These are phyloP conservation scores for Calonectria hongkongensis DNA, from an alignment of 2,329 filamentous ascomycete genomes.

Conservation along the genomic window DNA sequence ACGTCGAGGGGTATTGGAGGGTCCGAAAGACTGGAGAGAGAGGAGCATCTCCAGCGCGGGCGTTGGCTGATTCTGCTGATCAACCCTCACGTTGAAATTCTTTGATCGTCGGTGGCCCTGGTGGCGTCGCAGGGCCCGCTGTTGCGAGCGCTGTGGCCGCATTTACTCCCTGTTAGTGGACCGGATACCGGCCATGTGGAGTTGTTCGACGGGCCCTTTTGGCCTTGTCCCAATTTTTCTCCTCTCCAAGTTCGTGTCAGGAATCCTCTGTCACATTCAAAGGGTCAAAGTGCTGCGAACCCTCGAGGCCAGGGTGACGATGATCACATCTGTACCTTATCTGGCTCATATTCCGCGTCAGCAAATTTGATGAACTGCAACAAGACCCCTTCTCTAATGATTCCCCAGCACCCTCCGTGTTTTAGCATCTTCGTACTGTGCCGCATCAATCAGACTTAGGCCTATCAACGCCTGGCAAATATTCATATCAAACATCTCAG, in stretches of 20 bases:
- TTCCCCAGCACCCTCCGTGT: not conserved
- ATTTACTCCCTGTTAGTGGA: slow-evolving; percentile 2
- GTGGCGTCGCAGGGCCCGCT: slow-evolving; percentile 9
- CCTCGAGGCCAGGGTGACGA: not conserved
- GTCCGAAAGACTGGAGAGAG: not conserved
- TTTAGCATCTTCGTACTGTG: not conserved
- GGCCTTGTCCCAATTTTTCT: slow-evolving; percentile 13
- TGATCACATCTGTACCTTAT: slow-evolving; percentile 19
- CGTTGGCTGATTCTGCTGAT: not conserved
- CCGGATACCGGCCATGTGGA: slow-evolving; percentile 9
- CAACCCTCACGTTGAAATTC: not conserved
- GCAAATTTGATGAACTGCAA: not conserved
- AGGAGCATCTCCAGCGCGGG: not conserved
- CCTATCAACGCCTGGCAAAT: not conserved
- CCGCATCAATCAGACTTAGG: no score
- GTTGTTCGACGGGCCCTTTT: not conserved
- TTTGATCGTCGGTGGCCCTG: not conserved
- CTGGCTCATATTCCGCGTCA: not conserved
- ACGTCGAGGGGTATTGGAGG: slow-evolving; percentile 9
- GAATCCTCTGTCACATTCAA: not conserved
- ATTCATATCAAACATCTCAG: not conserved
- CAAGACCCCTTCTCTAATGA: no score
- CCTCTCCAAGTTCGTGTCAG: not conserved
- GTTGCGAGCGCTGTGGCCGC: slow-evolving; percentile 8
- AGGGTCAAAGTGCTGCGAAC: not conserved